Evolutionary conservation across 2,329 filamentous ascomycete genomes (phyloP), one percentile per base, ranked within the genome.

Genomic region (Pestalotiopsis sp.): DNA sequence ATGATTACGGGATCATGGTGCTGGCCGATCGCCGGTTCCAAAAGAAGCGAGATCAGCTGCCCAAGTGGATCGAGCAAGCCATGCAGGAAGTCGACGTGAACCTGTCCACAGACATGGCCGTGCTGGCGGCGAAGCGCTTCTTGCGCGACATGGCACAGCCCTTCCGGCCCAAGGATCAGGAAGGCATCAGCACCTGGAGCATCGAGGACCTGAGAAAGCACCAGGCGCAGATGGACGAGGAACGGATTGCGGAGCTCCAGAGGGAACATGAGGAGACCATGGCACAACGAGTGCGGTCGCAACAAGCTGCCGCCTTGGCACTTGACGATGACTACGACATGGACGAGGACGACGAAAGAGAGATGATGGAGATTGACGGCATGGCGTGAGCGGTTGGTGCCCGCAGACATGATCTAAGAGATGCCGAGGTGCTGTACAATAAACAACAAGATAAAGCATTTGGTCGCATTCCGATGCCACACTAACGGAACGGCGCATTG

Each of bases 1-100:
- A 99, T 78, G 96, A 99, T 81, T 99, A 99, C 80, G 96, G 96
- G n/a, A 94, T 99, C 84, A 99, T 99, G 96, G 95, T 99, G 4
- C 86, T 99, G 36, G 96, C 97, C 2, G 96, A 99, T 79, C 91
- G 94, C 57, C 90, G 96, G 20, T 99, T 98, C 80, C 91, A 94
- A 78, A 97, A 96, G 83, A 98, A 98, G 82, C 87, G 94, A 49
- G 86, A 81, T 3, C 97, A 99, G 81, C 85, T 99, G 36, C 96
- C 96, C 12, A 97, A 97, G 78, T 99, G 96, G 96, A 99, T 99
- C 77, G 93, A 91, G 71, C 92, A 97, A 77, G 94, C 92, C 3
- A 86, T 99, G 70, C 85, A 93, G 39, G 94, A 97, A 64, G 91
- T 91, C 25, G 94, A 97, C 73, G 91, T 92, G 12, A 98, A 97